A percentile compares a stretch with the other conserved stretches of the same genome.
Evolutionary conservation across 1,284 basidiomycete genomes (phyloP).

Genomic region (Malassezia obtusa): DNA sequence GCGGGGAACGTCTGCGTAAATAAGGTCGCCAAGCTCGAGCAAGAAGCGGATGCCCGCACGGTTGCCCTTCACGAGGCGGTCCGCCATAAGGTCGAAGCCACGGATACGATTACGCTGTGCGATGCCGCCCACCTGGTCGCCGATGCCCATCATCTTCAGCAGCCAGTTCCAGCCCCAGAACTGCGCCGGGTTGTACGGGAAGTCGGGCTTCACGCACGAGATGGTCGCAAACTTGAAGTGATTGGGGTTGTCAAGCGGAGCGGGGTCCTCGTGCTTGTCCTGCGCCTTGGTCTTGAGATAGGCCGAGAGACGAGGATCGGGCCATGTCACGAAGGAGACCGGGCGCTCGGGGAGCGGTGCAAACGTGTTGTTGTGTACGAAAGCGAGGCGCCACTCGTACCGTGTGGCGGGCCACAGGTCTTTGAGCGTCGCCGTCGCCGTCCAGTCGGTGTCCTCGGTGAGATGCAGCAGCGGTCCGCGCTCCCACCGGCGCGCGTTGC

Average conservation of each 20-base stretch:
- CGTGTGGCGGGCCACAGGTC: constrained; percentile 62
- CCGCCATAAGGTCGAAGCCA: constrained; percentile 61
- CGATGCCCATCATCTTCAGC: constrained; percentile 26
- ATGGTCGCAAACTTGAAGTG: constrained; percentile 43
- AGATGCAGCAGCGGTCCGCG: constrained; percentile 36
- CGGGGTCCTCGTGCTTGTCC: neutral
- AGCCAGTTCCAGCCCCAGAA: constrained; percentile 46
- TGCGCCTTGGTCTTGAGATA: constrained; percentile 26
- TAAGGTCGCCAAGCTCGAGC: constrained; percentile 53
- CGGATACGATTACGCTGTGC: constrained; percentile 52
- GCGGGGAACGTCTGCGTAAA: constrained; percentile 65
- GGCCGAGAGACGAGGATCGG: constrained; percentile 40
- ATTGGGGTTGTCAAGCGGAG: constrained; percentile 41
- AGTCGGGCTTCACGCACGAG: constrained; percentile 47
- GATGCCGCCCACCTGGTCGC: constrained; percentile 31
- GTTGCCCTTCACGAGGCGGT: constrained; percentile 22
- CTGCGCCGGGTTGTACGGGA: constrained; percentile 44
- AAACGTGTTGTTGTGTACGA: constrained; percentile 24
- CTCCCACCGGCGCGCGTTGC: constrained; percentile 38
- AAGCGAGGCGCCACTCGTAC: constrained; percentile 60
- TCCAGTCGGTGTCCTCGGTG: constrained; percentile 57
- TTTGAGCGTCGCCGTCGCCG: constrained; percentile 55
- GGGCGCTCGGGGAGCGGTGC: constrained; percentile 18
- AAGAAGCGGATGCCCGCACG: constrained; percentile 47
- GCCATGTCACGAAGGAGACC: constrained; percentile 54